Evolutionary conservation across 192 early-diverging fungal species (phyloP).

Genomic region (Backusella tuberculispora): DNA sequence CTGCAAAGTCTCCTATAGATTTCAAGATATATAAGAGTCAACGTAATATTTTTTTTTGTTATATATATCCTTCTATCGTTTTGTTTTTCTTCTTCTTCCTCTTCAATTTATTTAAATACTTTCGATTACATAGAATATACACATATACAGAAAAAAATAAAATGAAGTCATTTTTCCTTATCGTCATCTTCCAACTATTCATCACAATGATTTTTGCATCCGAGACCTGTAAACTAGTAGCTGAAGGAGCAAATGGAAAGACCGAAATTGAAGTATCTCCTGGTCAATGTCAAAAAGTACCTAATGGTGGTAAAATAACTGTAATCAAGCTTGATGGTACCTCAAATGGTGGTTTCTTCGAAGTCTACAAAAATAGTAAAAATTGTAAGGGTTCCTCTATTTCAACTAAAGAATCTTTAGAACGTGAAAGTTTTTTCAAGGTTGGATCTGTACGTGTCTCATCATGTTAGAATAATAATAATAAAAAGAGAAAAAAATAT

Average conservation of each 20-base stretch:
- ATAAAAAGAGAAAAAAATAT: background rate
- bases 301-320: background rate
- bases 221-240: background rate
- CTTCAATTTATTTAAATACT: background rate
- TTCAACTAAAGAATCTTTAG: background rate
- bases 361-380: background rate
- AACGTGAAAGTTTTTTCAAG: background rate
- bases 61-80: background rate
- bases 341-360: slow-evolving; percentile 1
- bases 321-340: background rate
- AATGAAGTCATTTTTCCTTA: slow-evolving; percentile 7
- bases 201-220: background rate
- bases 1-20: slow-evolving; percentile 12
- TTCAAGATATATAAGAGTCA: background rate
- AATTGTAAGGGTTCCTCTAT: background rate
- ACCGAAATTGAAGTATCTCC: background rate
- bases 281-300: background rate
- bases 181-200: background rate
- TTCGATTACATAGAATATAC: background rate
- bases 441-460: background rate
- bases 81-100: background rate
- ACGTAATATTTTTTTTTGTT: background rate
- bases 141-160: background rate
- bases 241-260: background rate
- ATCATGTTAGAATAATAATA: background rate